A percentile compares a stretch with the other conserved stretches of the same genome.
Evolutionary conservation across 805 yeast genomes (phyloP).

Genomic region (Teunomyces gatunensis): DNA sequence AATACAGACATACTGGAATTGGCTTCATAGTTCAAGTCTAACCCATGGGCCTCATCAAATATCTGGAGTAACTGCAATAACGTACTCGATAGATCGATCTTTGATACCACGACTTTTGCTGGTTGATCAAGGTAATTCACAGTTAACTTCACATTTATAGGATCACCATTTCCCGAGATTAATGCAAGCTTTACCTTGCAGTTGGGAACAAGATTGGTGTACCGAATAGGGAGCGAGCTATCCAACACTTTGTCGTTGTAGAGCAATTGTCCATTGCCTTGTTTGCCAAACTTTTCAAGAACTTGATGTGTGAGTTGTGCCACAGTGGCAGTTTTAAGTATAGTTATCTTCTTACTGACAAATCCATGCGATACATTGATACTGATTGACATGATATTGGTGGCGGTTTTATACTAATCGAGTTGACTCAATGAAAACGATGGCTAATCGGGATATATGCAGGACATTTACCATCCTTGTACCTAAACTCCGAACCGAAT

Average conservation of each 20-base stretch:
- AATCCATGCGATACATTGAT: conserved; percentile 19
- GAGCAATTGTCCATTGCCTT: conserved; percentile 21
- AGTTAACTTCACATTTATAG: conserved; percentile 16
- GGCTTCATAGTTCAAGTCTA: conserved; percentile 7
- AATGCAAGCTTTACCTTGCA: conserved; percentile 26
- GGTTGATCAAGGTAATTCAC: conserved; percentile 7
- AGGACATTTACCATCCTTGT: neutral
- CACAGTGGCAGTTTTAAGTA: conserved; percentile 24
- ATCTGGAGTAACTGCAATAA: conserved; percentile 19
- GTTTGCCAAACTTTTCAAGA: conserved; percentile 26
- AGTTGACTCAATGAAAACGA: neutral
- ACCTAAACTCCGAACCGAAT: too few relatives aligned
- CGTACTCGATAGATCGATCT: conserved; percentile 10
- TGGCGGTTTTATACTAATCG: neutral
- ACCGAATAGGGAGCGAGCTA: conserved; percentile 28
- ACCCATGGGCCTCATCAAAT: conserved; percentile 16
- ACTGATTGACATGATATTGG: conserved; percentile 19
- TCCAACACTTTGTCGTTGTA: conserved; percentile 32
- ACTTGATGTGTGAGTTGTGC: conserved; percentile 22
- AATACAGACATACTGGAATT: neutral
- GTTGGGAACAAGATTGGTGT: conserved; percentile 32
- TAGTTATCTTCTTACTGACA: conserved; percentile 26
- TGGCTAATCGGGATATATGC: neutral
- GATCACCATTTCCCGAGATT: neutral
- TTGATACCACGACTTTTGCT: conserved; percentile 6